These are phyloP conservation scores for Cryptococcus wingfieldii DNA, from an alignment of 1,284 basidiomycete species.

Conservation along the genomic window DNA sequence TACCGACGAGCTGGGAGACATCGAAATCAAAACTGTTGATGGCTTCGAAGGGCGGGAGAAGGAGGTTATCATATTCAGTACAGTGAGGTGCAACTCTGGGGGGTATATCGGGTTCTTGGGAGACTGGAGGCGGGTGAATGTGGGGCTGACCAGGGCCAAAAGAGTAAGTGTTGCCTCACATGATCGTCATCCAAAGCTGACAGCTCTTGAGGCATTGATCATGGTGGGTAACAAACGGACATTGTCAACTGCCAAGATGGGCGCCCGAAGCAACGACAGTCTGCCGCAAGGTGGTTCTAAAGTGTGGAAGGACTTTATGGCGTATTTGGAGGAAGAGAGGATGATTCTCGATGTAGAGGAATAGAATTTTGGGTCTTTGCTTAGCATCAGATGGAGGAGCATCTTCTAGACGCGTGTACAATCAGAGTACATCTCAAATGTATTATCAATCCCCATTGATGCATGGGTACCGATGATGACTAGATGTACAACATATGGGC, in stretches of 20 bases:
- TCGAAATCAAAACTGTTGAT: conserved; percentile 85
- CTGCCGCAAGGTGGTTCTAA: conserved; percentile 34
- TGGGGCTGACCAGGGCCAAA: conserved; percentile 80
- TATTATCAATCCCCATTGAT: not conserved
- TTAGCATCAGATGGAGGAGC: not conserved
- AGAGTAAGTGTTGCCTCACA: conserved; percentile 52
- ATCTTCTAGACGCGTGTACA: not conserved
- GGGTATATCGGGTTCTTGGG: conserved; percentile 83
- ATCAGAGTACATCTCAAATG: not conserved
- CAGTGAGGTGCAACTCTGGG: conserved; percentile 70
- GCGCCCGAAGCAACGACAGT: conserved; percentile 15
- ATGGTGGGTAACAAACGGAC: conserved; percentile 74
- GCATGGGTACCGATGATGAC: not conserved
- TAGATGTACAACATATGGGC: conserved; percentile 1
- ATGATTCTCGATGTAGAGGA: conserved; percentile 28
- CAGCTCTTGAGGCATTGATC: conserved; percentile 48
- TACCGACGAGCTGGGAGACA: conserved; percentile 58
- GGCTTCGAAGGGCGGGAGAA: conserved; percentile 94
- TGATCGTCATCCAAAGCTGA: not conserved
- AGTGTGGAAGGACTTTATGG: conserved; percentile 40
- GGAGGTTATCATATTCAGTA: conserved; percentile 83
- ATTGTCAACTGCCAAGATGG: conserved; percentile 49
- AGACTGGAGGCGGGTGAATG: conserved; percentile 80
- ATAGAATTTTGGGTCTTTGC: not conserved
- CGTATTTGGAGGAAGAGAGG: conserved; percentile 21